Evolutionary conservation across 768 basidiomycete species (phyloP), one percentile per base, ranked within the genome.

Genomic region (Trametes coccinea): DNA sequence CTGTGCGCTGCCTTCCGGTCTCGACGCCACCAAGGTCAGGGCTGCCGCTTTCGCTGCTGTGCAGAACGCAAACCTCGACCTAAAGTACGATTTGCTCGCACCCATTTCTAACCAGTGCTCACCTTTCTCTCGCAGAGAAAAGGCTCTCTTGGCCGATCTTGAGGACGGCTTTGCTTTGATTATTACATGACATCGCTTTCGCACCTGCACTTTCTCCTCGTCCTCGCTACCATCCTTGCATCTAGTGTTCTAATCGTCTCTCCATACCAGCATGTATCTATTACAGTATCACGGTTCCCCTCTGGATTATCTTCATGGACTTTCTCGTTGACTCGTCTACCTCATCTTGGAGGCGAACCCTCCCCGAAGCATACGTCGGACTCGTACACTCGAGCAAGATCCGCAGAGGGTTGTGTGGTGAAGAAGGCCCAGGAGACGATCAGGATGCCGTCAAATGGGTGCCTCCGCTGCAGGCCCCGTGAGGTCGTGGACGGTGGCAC

Each of bases 111-210:
- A 16, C 41, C 34, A 45, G n/a, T 2, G 11, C 50, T 46, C 63
- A 62, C 16, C 14, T 44, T 22, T 45, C 41, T n/a, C 4, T 30
- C 30, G 29, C 69, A 84, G 84, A 60, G 76, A 82, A 59, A 79
- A 78, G 61, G 82, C 80, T 48, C 67, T 82, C 33, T 74, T 87
- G 31, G 80, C 82, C 41, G 78, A 85, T 66, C 71, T 84, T 17
- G 73, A 82, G 61, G 75, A 78, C 50, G 82, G 80, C 29, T 82
- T 82, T 11, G 83, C 83, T 61, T 70, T 87, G 27, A 77, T 88
- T 61, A 78, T 88, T 66, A 84, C 81, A 22, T 87, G 77, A 74
- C 40, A 34, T 29, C 14, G 48, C 52, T 59, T 33, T 62, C 69
- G 52, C 44, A 16, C 56, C 49, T 31, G 22, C 30, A 16, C 16